These are phyloP conservation scores for Spiromastix sp. DNA, from an alignment of 2,329 filamentous ascomycete genomes.

Conservation along the genomic window DNA sequence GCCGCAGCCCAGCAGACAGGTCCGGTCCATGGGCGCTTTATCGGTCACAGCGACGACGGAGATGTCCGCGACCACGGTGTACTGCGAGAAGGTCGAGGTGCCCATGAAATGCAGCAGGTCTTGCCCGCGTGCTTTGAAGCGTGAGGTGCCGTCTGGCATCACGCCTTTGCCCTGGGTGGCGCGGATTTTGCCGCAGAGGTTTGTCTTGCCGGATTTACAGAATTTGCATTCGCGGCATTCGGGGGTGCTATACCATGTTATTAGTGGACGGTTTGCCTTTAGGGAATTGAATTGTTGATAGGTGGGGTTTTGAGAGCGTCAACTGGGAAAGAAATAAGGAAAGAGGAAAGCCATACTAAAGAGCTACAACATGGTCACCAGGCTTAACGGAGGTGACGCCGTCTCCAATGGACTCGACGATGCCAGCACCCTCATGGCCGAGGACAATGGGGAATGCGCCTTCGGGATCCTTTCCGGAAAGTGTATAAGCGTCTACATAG, in stretches of 20 bases:
- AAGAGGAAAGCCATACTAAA: constrained; percentile 53
- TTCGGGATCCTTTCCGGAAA: constrained; percentile 94
- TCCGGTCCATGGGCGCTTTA: constrained; percentile 89
- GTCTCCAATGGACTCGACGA: constrained; percentile 89
- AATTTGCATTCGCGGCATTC: constrained; percentile 99
- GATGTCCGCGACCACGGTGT: constrained; percentile 97
- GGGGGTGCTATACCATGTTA: constrained; percentile 59
- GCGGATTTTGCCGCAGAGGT: constrained; percentile 97
- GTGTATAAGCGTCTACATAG: constrained; percentile 73
- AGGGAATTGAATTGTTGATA: too few relatives aligned
- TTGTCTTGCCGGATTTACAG: constrained; percentile 98
- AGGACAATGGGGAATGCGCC: constrained; percentile 84
- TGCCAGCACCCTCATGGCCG: constrained; percentile 82
- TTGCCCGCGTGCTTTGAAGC: constrained; percentile 91
- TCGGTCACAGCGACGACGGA: constrained; percentile 88
- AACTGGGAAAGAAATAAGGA: not conserved
- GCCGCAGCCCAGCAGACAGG: constrained; percentile 90
- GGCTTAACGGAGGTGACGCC: constrained; percentile 90
- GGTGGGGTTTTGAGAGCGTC: not conserved
- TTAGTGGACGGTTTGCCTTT: constrained; percentile 17
- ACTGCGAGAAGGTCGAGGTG: constrained; percentile 96
- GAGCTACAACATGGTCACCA: constrained; percentile 81
- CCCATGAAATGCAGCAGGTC: constrained; percentile 98
- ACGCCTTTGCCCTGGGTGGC: constrained; percentile 91
- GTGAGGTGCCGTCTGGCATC: constrained; percentile 93